A percentile compares a stretch with the other conserved stretches of the same genome.
phyloP scores from a whole-genome alignment of 2,329 filamentous ascomycete genomes.

The Lasiodiplodia sp. region DNA sequence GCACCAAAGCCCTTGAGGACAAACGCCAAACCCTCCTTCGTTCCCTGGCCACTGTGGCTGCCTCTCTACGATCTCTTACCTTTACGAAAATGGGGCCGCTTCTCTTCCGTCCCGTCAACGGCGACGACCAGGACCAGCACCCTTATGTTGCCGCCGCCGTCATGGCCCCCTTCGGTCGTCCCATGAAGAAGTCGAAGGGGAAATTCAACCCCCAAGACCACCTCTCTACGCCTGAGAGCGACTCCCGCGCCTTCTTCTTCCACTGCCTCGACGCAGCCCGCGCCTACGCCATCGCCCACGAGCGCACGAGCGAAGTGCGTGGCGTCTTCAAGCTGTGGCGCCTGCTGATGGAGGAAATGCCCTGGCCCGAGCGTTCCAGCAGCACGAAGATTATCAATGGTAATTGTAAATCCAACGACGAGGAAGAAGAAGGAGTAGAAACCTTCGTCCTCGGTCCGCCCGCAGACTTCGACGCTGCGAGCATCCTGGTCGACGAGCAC shows the following conservation, averaged over 20 bases:
- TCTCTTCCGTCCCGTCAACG: not conserved
- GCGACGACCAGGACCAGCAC: not conserved
- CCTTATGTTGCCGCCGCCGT: constrained; percentile 1
- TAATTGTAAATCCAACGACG: not conserved
- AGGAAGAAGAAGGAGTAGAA: too few relatives aligned
- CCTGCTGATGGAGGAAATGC: not conserved
- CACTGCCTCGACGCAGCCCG: not conserved
- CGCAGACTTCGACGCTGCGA: constrained; percentile 37
- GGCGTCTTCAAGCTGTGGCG: not conserved
- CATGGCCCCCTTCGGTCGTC: constrained; percentile 10
- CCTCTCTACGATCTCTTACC: constrained; percentile 1
- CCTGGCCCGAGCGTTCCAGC: not conserved
- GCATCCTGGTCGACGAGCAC: constrained; percentile 35
- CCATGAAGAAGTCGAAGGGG: not conserved
- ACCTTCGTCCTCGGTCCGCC: constrained; percentile 35
- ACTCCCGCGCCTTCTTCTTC: not conserved
- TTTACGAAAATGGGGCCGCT: constrained; percentile 4
- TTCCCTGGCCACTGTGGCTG: not conserved
- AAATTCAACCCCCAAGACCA: not conserved
- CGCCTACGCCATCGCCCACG: constrained; percentile 1
- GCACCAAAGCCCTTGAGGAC: not conserved
- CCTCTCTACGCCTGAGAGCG: not conserved
- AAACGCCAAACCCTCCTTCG: constrained; percentile 3
- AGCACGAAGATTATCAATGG: not conserved
- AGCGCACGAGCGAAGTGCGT: not conserved